Evolutionary conservation across 1,284 basidiomycete species (phyloP).

Genomic region (Kwoniella shivajii): DNA sequence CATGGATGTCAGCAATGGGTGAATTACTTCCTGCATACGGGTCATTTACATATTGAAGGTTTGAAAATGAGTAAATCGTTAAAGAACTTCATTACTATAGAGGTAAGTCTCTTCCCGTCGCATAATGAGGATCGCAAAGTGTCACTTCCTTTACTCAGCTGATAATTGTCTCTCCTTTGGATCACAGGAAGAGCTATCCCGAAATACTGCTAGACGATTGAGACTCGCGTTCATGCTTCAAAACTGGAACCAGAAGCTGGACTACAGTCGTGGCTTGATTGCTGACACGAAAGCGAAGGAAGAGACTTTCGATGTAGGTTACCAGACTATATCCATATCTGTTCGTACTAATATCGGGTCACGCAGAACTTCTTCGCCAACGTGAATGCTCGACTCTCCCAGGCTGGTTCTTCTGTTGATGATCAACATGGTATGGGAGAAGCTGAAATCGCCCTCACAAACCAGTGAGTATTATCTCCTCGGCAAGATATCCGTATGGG

Average conservation of each 20-base stretch:
- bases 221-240: constrained; percentile 93
- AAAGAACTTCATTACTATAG: constrained; percentile 99
- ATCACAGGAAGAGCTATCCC: constrained; percentile 80
- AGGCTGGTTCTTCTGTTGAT: constrained; percentile 52
- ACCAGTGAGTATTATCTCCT: constrained; percentile 58
- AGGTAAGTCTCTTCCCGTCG: constrained; percentile 74
- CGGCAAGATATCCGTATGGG: background rate
- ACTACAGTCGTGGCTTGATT: constrained; percentile 86
- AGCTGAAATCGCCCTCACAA: constrained; percentile 67
- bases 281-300: constrained; percentile 88
- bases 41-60: constrained; percentile 97
- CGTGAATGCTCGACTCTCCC: constrained; percentile 71
- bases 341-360: background rate
- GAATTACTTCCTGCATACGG: constrained; percentile 98
- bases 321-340: background rate
- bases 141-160: background rate
- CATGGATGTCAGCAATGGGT: constrained; percentile 94
- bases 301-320: constrained; percentile 77
- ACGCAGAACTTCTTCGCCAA: constrained; percentile 89
- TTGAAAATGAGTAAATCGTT: constrained; percentile 99
- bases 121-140: too few relatives aligned
- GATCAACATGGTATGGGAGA: constrained; percentile 59
- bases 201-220: constrained; percentile 83
- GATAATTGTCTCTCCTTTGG: background rate
- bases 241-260: constrained; percentile 88